phyloP scores from a whole-genome alignment of 2,329 filamentous ascomycete species.

The Hypoxylon sp. region DNA sequence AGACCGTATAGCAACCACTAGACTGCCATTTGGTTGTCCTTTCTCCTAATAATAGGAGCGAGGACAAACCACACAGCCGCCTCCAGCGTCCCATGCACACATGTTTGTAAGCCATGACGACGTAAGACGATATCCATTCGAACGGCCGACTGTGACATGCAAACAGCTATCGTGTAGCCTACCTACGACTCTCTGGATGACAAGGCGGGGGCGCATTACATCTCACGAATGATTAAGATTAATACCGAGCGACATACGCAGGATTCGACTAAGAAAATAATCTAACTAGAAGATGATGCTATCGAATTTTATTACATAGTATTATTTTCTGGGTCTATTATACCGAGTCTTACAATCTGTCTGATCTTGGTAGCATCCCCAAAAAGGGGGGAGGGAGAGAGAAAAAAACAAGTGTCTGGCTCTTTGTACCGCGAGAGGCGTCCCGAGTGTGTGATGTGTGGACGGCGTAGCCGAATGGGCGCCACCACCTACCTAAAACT shows the following conservation, averaged over 20 bases:
- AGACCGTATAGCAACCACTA: no score
- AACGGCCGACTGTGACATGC: neutral
- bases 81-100: neutral
- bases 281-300: neutral
- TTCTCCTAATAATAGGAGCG: neutral
- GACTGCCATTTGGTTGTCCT: neutral
- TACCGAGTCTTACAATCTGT: slow-evolving; percentile 8
- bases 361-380: no score
- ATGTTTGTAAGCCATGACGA: neutral
- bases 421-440: neutral
- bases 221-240: neutral
- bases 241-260: neutral
- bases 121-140: neutral
- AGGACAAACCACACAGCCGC: neutral
- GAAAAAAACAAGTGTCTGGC: no score
- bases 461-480: neutral
- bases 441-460: neutral
- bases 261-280: neutral
- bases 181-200: slow-evolving; percentile 1
- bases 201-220: neutral
- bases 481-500: neutral
- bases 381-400: slow-evolving; percentile 1
- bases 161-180: slow-evolving; percentile 10
- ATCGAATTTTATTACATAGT: neutral
- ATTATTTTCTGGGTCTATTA: neutral